A percentile compares a stretch with the other conserved stretches of the same genome.
Conservation (phyloP, 495 filamentous ascomycete genomes). For the Chaetomium fimeti region DNA sequence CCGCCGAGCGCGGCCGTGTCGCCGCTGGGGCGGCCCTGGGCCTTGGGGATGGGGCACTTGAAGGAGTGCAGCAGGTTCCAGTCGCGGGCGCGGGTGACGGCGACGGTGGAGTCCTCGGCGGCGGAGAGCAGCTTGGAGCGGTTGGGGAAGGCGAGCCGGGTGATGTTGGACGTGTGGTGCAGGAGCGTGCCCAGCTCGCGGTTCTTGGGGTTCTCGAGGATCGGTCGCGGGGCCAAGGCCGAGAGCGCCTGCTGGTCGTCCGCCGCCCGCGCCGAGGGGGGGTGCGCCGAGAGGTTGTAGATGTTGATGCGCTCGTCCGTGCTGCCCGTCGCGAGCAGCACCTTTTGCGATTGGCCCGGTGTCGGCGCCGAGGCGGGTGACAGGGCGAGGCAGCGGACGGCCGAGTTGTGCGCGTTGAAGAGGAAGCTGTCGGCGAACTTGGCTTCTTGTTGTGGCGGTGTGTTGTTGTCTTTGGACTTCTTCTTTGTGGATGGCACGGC, state of each 20-base stretch:
- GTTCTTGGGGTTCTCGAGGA: constrained; percentile 80
- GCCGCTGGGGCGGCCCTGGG: constrained; percentile 77
- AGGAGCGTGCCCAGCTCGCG: constrained; percentile 81
- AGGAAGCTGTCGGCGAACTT: constrained; percentile 92
- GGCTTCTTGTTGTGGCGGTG: constrained; percentile 33
- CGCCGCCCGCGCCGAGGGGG: constrained; percentile 50
- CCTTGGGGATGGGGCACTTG: constrained; percentile 83
- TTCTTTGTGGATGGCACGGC: constrained; percentile 17
- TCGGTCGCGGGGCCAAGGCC: constrained; percentile 63
- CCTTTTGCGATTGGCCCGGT: constrained; percentile 60
- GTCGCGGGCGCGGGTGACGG: constrained; percentile 80
- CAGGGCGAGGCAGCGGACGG: constrained; percentile 85
- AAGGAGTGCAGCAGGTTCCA: constrained; percentile 88
- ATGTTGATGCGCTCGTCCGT: constrained; percentile 94
- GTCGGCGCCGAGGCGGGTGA: constrained; percentile 69
- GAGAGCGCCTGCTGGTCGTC: constrained; percentile 50
- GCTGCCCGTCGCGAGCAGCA: constrained; percentile 83
- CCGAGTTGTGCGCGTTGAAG: constrained; percentile 86
- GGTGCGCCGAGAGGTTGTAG: constrained; percentile 78
- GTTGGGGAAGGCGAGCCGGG: constrained; percentile 75
- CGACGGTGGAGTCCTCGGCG: constrained; percentile 83
- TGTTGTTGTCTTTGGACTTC: constrained; percentile 20
- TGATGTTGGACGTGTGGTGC: constrained; percentile 80
- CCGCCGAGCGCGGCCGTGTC: constrained; percentile 85
- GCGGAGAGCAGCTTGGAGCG: constrained; percentile 81